Conservation (phyloP, 257 asterid species). For the Nicotiana noctiflora region DNA sequence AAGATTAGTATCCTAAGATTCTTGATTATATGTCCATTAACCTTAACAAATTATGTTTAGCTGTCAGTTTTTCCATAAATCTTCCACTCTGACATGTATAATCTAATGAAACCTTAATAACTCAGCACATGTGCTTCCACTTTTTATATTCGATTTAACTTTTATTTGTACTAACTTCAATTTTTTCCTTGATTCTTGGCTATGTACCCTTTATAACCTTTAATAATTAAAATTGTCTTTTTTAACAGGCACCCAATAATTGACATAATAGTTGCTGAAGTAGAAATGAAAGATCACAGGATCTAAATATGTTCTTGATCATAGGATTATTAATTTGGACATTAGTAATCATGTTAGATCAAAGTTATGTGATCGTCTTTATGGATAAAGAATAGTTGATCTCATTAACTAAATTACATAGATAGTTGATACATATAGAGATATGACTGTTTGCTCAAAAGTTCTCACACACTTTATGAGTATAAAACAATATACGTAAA, state of each 20-base stretch:
- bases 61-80: not conserved
- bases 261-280: not conserved
- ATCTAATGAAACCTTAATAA: conserved; percentile 1
- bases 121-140: not conserved
- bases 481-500: no score
- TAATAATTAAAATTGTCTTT: not conserved
- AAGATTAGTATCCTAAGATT: not conserved
- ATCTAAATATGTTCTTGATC: no score
- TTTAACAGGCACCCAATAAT: not conserved
- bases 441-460: no score
- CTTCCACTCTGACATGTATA: not conserved
- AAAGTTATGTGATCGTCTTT: no score
- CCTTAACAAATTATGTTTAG: not conserved
- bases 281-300: not conserved
- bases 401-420: no score
- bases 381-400: no score
- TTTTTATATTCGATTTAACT: not conserved
- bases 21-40: not conserved
- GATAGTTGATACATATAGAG: no score
- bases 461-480: no score
- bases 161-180: not conserved
- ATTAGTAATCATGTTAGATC: no score
- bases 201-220: not conserved
- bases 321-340: no score
- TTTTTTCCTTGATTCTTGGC: not conserved